These are phyloP conservation scores for Solanum sitiens DNA, from an alignment of 257 asterid species.

Conservation along the genomic window DNA sequence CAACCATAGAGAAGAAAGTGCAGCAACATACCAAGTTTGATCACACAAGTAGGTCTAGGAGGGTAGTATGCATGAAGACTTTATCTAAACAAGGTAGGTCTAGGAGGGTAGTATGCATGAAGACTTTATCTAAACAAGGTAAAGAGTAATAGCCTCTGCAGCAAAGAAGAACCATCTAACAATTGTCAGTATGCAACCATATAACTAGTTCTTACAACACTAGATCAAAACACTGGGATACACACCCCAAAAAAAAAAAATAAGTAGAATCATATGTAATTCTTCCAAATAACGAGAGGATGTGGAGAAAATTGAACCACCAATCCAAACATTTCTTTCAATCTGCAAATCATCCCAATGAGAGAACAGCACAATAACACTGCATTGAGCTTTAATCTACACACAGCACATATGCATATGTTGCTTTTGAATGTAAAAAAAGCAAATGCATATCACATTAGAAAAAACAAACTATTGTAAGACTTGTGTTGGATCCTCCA, in stretches of 20 bases:
- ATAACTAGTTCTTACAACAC: background rate
- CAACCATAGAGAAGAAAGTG: background rate
- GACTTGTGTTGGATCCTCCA: background rate
- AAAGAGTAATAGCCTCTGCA: background rate
- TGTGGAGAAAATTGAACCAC: background rate
- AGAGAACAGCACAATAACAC: background rate
- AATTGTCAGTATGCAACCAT: background rate
- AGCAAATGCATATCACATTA: background rate
- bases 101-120: background rate
- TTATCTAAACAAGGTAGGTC: background rate
- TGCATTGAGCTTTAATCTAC: background rate
- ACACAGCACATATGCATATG: background rate
- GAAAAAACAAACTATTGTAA: background rate
- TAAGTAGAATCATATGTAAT: background rate
- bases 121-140: background rate
- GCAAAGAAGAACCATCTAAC: background rate
- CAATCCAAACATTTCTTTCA: background rate
- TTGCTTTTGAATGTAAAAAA: background rate
- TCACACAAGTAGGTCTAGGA: background rate
- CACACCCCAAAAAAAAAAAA: background rate
- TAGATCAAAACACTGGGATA: background rate
- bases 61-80: background rate
- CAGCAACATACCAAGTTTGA: background rate
- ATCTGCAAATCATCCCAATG: background rate
- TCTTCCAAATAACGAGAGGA: background rate